Conservation (phyloP, 768 basidiomycete species). For the Russula griseocarnosa region DNA sequence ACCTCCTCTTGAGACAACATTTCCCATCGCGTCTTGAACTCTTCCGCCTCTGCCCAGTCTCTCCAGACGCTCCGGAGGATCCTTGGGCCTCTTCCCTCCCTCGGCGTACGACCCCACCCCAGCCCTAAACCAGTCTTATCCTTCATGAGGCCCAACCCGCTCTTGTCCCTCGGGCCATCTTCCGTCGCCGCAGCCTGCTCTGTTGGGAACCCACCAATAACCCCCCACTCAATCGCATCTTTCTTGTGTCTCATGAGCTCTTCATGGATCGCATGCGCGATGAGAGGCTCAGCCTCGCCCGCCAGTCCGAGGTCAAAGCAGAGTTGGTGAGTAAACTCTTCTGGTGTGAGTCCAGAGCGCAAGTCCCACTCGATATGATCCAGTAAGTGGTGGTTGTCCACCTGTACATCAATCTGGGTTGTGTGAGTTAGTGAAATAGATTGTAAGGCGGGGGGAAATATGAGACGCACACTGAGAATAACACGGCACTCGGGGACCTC, state of each 20-base stretch:
- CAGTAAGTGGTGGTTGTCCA: constrained; percentile 83
- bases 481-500: constrained; percentile 72
- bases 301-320: constrained; percentile 83
- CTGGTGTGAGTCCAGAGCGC: constrained; percentile 86
- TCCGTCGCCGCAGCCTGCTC: constrained; percentile 34
- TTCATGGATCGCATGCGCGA: constrained; percentile 92
- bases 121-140: constrained; percentile 80
- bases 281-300: constrained; percentile 82
- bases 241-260: constrained; percentile 94
- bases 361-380: constrained; percentile 99
- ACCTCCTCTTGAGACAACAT: constrained; percentile 87
- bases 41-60: constrained; percentile 90
- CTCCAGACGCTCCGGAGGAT: constrained; percentile 85
- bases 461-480: constrained; percentile 61
- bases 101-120: constrained; percentile 71
- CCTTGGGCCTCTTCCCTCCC: constrained; percentile 77
- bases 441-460: not conserved
- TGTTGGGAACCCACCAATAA: constrained; percentile 58
- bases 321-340: constrained; percentile 73
- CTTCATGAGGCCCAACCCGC: constrained; percentile 57
- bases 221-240: constrained; percentile 91
- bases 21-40: constrained; percentile 85
- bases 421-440: constrained; percentile 9
- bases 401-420: constrained; percentile 92
- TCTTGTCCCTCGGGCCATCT: constrained; percentile 44